Evolutionary conservation across 164 flowering plant genomes (phyloP).

Genomic region (Liquidambar formosana): DNA sequence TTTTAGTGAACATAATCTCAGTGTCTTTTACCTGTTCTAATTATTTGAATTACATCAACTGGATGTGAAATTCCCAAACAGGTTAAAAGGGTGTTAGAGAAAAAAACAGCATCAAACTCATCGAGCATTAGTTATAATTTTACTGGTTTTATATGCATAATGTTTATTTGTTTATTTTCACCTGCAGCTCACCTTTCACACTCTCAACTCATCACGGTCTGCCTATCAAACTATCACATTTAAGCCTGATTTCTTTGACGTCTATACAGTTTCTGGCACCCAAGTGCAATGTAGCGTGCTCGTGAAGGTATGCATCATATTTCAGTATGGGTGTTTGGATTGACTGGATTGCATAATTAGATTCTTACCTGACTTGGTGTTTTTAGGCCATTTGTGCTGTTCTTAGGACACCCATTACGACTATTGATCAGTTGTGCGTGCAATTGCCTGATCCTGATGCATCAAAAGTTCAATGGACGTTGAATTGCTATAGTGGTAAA

Average conservation of each 20-base stretch:
- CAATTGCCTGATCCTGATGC: constrained; percentile 70
- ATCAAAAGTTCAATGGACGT: constrained; percentile 76
- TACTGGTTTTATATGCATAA: neutral
- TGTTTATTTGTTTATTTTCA: constrained; percentile 4
- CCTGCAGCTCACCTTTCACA: constrained; percentile 70
- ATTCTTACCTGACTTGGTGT: constrained; percentile 3
- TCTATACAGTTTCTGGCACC: constrained; percentile 44
- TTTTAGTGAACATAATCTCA: too few species aligned
- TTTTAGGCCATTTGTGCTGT: constrained; percentile 85
- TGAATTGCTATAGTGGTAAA: constrained; percentile 71
- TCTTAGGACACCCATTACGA: constrained; percentile 78
- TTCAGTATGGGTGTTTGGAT: neutral
- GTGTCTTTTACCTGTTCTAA: too few species aligned
- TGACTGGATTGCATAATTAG: neutral
- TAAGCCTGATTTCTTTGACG: constrained; percentile 78
- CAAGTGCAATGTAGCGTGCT: constrained; percentile 85
- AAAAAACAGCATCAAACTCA: neutral
- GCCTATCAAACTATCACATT: constrained; percentile 72
- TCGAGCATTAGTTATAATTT: neutral
- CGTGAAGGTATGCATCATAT: constrained; percentile 62
- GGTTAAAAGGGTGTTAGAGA: too few species aligned
- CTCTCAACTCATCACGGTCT: constrained; percentile 84
- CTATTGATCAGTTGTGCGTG: constrained; percentile 62
- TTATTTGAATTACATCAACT: too few species aligned
- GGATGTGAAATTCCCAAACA: too few species aligned